phyloP scores from a whole-genome alignment of 2,329 filamentous ascomycete species.

The Aureobasidium uvarum region DNA sequence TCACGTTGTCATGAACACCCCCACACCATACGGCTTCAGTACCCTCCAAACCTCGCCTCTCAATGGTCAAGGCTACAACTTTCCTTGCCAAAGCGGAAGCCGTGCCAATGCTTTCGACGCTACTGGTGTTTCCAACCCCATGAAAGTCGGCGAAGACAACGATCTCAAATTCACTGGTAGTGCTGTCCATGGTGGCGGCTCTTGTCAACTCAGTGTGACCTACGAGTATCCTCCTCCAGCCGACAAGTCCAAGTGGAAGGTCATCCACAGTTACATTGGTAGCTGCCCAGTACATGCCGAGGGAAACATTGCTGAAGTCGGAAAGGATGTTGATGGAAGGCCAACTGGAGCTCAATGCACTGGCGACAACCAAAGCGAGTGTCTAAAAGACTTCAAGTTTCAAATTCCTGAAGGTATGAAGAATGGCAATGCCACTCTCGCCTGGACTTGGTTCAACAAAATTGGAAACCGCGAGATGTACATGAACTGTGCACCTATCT shows the following conservation, averaged over 20 bases:
- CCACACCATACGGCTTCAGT: conserved; percentile 60
- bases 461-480: conserved; percentile 94
- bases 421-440: conserved; percentile 73
- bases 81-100: conserved; percentile 70
- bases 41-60: conserved; percentile 66
- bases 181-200: conserved; percentile 85
- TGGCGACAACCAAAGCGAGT: conserved; percentile 30
- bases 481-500: conserved; percentile 87
- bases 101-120: conserved; percentile 47
- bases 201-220: conserved; percentile 84
- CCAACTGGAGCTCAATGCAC: conserved; percentile 34
- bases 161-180: conserved; percentile 66
- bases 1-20: conserved; percentile 72
- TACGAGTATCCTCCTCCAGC: conserved; percentile 56
- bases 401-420: conserved; percentile 69
- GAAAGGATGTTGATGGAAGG: conserved; percentile 36
- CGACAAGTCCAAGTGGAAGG: conserved; percentile 61
- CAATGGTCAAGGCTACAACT: conserved; percentile 50
- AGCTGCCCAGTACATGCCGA: conserved; percentile 68
- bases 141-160: conserved; percentile 61
- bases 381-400: conserved; percentile 63
- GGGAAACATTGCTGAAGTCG: conserved; percentile 51
- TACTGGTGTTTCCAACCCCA: conserved; percentile 54
- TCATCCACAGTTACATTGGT: conserved; percentile 75
- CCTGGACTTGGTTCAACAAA: conserved; percentile 95